A percentile compares a stretch with the other conserved stretches of the same genome.
Conservation (phyloP, 1,284 basidiomycete genomes). For the Grifola frondosa region DNA sequence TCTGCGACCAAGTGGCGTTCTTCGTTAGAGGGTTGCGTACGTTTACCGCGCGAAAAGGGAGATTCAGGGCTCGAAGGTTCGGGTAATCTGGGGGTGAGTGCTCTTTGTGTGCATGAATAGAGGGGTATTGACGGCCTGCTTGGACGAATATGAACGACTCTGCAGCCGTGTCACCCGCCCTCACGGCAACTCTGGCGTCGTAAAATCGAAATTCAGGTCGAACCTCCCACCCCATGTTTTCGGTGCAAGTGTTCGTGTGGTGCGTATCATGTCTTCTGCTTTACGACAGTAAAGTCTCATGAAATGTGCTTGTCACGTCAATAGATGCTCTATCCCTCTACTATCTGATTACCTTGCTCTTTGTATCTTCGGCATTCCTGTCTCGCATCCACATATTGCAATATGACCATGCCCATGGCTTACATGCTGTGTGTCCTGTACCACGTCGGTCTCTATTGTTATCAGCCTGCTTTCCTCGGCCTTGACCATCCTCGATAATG, state of each 20-base stretch:
- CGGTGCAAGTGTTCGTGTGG: constrained; percentile 92
- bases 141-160: too few species aligned
- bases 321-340: constrained; percentile 56
- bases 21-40: constrained; percentile 85
- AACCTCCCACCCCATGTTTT: constrained; percentile 97
- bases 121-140: too few species aligned
- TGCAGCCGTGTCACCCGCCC: constrained; percentile 85
- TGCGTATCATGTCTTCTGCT: constrained; percentile 45
- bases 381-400: constrained; percentile 41
- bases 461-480: too few species aligned
- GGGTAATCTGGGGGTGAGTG: constrained; percentile 94
- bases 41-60: constrained; percentile 96
- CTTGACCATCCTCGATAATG: too few species aligned
- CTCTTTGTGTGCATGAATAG: background rate
- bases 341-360: constrained; percentile 39
- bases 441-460: too few species aligned
- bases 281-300: background rate
- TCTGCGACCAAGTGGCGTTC: constrained; percentile 1
- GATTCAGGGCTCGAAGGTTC: constrained; percentile 89
- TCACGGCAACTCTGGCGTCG: constrained; percentile 94
- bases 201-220: constrained; percentile 95
- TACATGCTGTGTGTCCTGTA: constrained; percentile 19
- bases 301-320: background rate
- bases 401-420: constrained; percentile 45
- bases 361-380: constrained; percentile 36